phyloP scores from a whole-genome alignment of 345 rosid genomes.

The Eutrema yunnanense region DNA sequence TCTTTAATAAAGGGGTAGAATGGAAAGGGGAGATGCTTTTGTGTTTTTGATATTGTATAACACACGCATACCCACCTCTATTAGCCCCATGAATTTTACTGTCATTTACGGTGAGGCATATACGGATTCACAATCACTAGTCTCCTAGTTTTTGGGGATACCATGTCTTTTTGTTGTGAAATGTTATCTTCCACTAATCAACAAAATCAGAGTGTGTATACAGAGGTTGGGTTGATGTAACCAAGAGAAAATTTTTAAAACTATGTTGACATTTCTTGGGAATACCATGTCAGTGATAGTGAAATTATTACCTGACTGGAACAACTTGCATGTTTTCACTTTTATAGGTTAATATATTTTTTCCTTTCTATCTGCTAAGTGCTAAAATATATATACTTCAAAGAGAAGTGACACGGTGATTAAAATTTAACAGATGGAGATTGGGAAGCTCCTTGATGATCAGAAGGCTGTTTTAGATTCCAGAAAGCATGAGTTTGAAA shows the following conservation, averaged over 20 bases:
- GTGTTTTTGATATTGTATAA: background rate
- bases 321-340: background rate
- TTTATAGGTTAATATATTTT: background rate
- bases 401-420: background rate
- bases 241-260: background rate
- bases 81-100: background rate
- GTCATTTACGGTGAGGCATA: background rate
- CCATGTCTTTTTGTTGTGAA: background rate
- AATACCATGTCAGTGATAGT: background rate
- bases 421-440: constrained; percentile 46
- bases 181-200: background rate
- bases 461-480: constrained; percentile 47
- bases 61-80: background rate
- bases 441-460: constrained; percentile 62
- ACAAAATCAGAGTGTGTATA: background rate
- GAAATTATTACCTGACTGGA: background rate
- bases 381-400: background rate
- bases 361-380: background rate
- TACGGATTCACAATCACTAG: background rate
- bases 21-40: background rate
- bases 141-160: background rate
- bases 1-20: background rate
- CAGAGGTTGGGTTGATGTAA: background rate
- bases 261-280: background rate
- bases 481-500: constrained; percentile 49